Percentiles rank a stretch among this genome's conserved stretches.
Conservation (phyloP, 108 stramenopile genomes). For the Skeletonema potamos region DNA sequence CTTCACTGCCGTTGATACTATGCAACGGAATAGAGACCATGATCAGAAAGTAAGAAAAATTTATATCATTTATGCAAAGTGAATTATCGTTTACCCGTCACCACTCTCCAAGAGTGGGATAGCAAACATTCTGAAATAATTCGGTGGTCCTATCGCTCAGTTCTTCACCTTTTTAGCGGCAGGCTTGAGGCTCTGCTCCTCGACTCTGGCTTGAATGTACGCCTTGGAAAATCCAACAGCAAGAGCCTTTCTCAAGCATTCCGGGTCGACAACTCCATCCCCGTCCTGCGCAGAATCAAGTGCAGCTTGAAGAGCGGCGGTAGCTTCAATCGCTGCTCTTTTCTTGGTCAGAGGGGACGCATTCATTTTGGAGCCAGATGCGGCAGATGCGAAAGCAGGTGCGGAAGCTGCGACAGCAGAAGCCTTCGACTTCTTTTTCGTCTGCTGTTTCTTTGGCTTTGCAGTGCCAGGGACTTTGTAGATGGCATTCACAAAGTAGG, state of each 20-base stretch:
- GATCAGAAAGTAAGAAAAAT: too few species aligned
- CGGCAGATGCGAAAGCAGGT: not conserved
- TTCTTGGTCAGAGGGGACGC: not conserved
- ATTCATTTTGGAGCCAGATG: not conserved
- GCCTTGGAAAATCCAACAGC: not conserved
- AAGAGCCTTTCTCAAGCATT: not conserved
- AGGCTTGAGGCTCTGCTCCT: not conserved
- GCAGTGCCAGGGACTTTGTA: slow-evolving; percentile 51
- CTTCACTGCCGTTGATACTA: too few species aligned
- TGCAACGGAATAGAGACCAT: too few species aligned
- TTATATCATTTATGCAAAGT: too few species aligned
- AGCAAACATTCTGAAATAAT: too few species aligned
- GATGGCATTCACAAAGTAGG: slow-evolving; percentile 46
- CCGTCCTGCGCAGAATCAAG: not conserved
- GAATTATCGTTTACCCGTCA: too few species aligned
- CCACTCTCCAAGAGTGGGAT: too few species aligned
- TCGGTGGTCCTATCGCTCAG: too few species aligned
- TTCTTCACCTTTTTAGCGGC: not conserved
- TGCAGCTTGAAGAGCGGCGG: not conserved
- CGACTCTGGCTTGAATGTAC: not conserved
- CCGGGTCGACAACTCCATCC: not conserved
- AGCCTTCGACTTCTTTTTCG: not conserved
- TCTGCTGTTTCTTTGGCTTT: too few species aligned
- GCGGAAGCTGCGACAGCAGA: not conserved
- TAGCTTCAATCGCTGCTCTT: not conserved